A percentile compares a stretch with the other conserved stretches of the same genome.
Conservation (phyloP, 257 asterid genomes). For the Capsicum rhomboideum region DNA sequence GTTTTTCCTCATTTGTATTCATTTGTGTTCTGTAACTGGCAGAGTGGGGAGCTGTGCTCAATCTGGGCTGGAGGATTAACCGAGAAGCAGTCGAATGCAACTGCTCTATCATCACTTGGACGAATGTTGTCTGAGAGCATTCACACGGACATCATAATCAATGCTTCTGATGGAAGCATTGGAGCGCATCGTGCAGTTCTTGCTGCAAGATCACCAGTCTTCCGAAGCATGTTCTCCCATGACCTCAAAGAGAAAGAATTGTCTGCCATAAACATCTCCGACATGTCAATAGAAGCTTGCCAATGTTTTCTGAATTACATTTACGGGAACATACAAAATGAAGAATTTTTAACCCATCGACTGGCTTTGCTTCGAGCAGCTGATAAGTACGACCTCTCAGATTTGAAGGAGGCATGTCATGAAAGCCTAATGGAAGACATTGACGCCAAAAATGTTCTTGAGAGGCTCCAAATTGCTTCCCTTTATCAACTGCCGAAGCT, state of each 20-base stretch:
- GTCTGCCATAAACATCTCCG: conserved; percentile 59
- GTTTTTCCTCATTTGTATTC: background rate
- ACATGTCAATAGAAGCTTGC: conserved; percentile 82
- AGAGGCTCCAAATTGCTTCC: conserved; percentile 79
- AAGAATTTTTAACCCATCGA: conserved; percentile 57
- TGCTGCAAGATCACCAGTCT: conserved; percentile 84
- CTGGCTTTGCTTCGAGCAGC: conserved; percentile 79
- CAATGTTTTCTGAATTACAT: conserved; percentile 67
- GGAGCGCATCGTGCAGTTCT: conserved; percentile 88
- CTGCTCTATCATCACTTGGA: conserved; percentile 62
- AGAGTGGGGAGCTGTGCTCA: conserved; percentile 61
- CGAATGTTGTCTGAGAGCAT: conserved; percentile 80
- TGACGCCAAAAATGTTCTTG: conserved; percentile 61
- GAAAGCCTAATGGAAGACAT: conserved; percentile 76
- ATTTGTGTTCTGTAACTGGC: conserved; percentile 1
- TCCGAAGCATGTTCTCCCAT: conserved; percentile 89
- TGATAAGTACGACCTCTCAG: conserved; percentile 67
- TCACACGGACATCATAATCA: conserved; percentile 72
- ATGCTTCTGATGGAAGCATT: conserved; percentile 68
- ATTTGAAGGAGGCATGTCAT: conserved; percentile 77
- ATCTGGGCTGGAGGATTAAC: conserved; percentile 54
- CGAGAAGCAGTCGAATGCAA: conserved; percentile 30
- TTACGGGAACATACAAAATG: conserved; percentile 51
- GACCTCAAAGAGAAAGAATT: conserved; percentile 77
- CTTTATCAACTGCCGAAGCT: conserved; percentile 61